Percentiles rank a stretch among this genome's conserved stretches.
Conservation (phyloP, 2,329 filamentous ascomycete species). For the Trichophyton equinum region DNA sequence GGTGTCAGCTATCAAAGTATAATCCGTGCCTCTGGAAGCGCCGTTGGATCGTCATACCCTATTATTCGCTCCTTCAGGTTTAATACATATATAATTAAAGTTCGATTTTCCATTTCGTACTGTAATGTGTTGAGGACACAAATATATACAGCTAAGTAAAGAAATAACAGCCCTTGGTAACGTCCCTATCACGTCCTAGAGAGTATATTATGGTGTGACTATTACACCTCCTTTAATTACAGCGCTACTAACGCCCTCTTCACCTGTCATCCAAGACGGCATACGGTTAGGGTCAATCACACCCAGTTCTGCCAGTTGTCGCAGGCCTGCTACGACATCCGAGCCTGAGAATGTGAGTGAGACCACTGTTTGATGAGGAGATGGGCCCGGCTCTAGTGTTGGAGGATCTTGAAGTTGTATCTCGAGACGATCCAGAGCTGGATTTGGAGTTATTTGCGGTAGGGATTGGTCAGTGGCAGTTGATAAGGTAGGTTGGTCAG, state of each 20-base stretch:
- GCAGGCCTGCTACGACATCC: conserved; percentile 70
- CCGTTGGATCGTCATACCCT: neutral
- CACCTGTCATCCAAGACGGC: conserved; percentile 85
- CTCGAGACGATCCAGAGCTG: conserved; percentile 36
- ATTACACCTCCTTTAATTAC: conserved; percentile 49
- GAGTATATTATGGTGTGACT: neutral
- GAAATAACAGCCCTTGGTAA: too few species aligned
- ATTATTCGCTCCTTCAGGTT: neutral
- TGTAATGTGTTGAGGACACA: too few species aligned
- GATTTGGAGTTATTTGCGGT: conserved; percentile 1
- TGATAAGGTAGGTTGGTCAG: conserved; percentile 8
- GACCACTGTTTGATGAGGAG: conserved; percentile 18
- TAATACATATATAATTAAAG: neutral
- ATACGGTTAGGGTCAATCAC: conserved; percentile 60
- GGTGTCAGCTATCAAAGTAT: neutral
- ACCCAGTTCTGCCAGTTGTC: conserved; percentile 64
- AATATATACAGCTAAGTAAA: too few species aligned
- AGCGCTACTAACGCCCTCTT: conserved; percentile 65
- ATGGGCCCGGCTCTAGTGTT: conserved; percentile 13
- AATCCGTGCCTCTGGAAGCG: neutral
- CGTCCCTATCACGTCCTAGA: neutral
- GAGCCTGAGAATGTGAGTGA: conserved; percentile 57
- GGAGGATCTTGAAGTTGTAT: conserved; percentile 38
- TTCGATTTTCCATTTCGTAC: neutral
- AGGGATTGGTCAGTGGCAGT: neutral